These are phyloP conservation scores for Clonostachys sp. DNA, from an alignment of 2,329 filamentous ascomycete species.

Conservation along the genomic window DNA sequence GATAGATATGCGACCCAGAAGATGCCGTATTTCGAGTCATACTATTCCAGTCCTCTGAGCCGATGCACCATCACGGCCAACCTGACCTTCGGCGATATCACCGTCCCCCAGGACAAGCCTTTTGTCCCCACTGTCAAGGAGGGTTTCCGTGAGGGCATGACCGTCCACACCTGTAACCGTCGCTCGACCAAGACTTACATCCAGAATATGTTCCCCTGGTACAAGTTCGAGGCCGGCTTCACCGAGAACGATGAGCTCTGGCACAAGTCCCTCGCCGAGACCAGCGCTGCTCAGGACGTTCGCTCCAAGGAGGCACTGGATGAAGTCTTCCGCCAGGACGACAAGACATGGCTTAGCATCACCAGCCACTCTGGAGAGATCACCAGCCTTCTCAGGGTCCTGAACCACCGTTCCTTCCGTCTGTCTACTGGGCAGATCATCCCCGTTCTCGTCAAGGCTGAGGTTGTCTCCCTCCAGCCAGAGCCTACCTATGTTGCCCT, in stretches of 20 bases:
- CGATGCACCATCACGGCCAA: constrained; percentile 60
- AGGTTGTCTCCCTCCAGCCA: constrained; percentile 26
- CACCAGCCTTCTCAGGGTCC: constrained; percentile 41
- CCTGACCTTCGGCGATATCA: constrained; percentile 52
- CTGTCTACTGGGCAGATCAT: constrained; percentile 65
- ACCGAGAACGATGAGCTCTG: constrained; percentile 46
- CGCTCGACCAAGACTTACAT: constrained; percentile 52
- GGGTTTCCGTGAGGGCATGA: constrained; percentile 59
- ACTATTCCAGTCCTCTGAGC: constrained; percentile 60
- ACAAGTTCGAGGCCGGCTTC: constrained; percentile 57
- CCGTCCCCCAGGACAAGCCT: constrained; percentile 39
- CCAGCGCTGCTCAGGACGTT: constrained; percentile 38
- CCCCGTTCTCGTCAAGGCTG: constrained; percentile 60
- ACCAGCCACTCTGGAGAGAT: constrained; percentile 59
- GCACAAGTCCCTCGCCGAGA: constrained; percentile 34
- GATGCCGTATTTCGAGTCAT: constrained; percentile 57
- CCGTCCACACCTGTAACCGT: constrained; percentile 64
- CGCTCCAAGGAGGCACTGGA: constrained; percentile 47
- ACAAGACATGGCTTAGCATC: constrained; percentile 51
- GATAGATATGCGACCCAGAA: constrained; percentile 43
- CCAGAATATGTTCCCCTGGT: constrained; percentile 42
- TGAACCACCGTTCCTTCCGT: constrained; percentile 57
- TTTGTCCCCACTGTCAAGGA: constrained; percentile 62
- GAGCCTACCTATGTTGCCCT: constrained; percentile 25
- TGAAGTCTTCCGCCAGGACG: constrained; percentile 49